A percentile compares a stretch with the other conserved stretches of the same genome.
Evolutionary conservation across 345 rosid genomes (phyloP).

Genomic region (Aurinia saxatilis): DNA sequence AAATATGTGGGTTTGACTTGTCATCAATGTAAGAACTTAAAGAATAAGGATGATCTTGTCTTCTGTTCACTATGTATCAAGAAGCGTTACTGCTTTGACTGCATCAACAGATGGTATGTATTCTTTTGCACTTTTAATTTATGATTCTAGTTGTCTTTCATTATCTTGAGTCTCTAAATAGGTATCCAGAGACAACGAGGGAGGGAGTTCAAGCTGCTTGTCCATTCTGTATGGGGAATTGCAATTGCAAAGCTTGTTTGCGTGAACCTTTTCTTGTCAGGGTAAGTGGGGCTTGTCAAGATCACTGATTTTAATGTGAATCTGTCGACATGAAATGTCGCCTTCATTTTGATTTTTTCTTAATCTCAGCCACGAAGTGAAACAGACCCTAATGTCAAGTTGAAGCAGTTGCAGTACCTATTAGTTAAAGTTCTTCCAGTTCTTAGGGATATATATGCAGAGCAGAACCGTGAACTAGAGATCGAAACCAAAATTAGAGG

Average conservation of each 20-base stretch:
- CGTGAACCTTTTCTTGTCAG: slow-evolving; percentile 18
- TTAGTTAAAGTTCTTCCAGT: slow-evolving; percentile 27
- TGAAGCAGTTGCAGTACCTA: slow-evolving; percentile 31
- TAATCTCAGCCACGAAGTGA: background rate
- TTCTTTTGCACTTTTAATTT: background rate
- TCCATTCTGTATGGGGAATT: slow-evolving; percentile 22
- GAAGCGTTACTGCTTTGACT: slow-evolving; percentile 13
- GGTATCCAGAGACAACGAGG: slow-evolving; percentile 20
- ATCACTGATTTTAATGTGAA: background rate
- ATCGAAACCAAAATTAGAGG: slow-evolving; percentile 22
- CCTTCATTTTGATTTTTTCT: background rate
- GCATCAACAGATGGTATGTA: slow-evolving; percentile 24
- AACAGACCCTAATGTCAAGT: slow-evolving; percentile 12
- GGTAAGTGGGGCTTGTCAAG: slow-evolving; percentile 9
- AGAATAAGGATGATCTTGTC: background rate
- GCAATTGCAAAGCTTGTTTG: slow-evolving; percentile 27
- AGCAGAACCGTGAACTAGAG: slow-evolving; percentile 29
- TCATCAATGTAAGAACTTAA: slow-evolving; percentile 24
- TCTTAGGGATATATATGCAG: slow-evolving; percentile 16
- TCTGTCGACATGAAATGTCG: background rate
- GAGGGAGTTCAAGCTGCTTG: slow-evolving; percentile 13
- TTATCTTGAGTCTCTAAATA: background rate
- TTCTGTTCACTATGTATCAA: slow-evolving; percentile 16
- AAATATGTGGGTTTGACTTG: slow-evolving; percentile 12
- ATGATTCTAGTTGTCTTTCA: background rate